phyloP scores from a whole-genome alignment of 2,329 filamentous ascomycete species.

The Teratosphaeria epicoccoides region DNA sequence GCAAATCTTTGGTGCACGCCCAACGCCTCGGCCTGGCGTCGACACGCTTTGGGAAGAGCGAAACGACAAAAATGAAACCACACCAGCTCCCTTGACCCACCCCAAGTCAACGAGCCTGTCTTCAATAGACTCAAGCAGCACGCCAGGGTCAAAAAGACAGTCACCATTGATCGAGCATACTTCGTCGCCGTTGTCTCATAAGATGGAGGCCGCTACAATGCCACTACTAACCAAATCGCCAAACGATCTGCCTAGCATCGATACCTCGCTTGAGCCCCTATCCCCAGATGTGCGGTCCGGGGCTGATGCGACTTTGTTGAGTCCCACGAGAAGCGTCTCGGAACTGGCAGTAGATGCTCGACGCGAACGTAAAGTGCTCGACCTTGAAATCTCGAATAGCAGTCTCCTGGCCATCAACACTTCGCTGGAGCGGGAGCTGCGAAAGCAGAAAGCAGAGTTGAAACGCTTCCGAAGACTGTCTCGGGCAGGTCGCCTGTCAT shows the following conservation, averaged over 20 bases:
- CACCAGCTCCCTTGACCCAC: conserved; percentile 11
- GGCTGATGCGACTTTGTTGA: conserved; percentile 22
- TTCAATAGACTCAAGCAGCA: conserved; percentile 34
- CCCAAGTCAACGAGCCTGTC: conserved; percentile 32
- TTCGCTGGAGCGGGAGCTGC: conserved; percentile 78
- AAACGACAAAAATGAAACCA: conserved; percentile 2
- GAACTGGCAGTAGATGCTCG: conserved; percentile 81
- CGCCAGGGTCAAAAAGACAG: conserved; percentile 21
- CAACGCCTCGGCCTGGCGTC: conserved; percentile 7
- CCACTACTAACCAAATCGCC: conserved; percentile 11
- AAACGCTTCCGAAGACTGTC: conserved; percentile 79
- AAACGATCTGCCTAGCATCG: conserved; percentile 15
- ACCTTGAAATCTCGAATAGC: conserved; percentile 92
- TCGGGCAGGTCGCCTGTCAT: conserved; percentile 63
- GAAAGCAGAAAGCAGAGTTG: conserved; percentile 81
- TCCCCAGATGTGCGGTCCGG: background rate
- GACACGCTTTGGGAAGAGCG: background rate
- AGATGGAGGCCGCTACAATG: conserved; percentile 6
- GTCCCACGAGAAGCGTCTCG: conserved; percentile 43
- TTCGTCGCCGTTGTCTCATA: conserved; percentile 13
- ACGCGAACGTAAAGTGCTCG: conserved; percentile 85
- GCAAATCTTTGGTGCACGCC: conserved; percentile 33
- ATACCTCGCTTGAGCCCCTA: conserved; percentile 17
- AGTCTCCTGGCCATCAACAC: conserved; percentile 91
- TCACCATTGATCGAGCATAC: conserved; percentile 15